Evolutionary conservation across 179 eudicot species (phyloP).

Genomic region (Heliamphora pulchella): DNA sequence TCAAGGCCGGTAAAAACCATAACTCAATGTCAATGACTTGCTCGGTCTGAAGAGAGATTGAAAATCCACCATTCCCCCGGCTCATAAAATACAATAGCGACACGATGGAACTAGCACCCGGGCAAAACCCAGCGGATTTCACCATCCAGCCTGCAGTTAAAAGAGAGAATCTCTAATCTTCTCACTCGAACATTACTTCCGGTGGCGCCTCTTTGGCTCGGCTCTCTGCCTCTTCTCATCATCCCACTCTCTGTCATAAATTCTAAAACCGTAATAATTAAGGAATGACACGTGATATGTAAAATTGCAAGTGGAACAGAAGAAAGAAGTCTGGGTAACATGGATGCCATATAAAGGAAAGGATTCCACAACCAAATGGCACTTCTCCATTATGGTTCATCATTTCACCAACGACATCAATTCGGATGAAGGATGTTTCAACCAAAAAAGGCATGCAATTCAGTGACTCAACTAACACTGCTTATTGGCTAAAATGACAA

Average conservation of each 20-base stretch:
- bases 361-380: not conserved
- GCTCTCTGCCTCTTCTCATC: slow-evolving; percentile 94
- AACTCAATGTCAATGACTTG: slow-evolving; percentile 4
- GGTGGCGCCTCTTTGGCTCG: slow-evolving; percentile 85
- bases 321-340: not conserved
- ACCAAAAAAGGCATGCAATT: not conserved
- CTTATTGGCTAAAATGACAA: not conserved
- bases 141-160: not conserved
- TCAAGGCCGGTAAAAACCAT: not conserved
- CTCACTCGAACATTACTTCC: slow-evolving; percentile 36
- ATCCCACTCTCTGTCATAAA: slow-evolving; percentile 94
- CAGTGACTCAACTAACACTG: not conserved
- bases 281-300: slow-evolving; percentile 27
- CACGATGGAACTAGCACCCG: not conserved
- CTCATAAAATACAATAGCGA: not conserved
- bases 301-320: not conserved
- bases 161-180: not conserved
- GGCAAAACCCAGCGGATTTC: not conserved
- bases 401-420: not conserved
- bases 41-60: not conserved
- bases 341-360: not conserved
- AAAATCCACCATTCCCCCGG: not conserved
- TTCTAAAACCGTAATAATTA: slow-evolving; percentile 42
- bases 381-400: not conserved
- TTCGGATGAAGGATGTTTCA: not conserved